Base-by-base conservation (phyloP, 2,329 filamentous ascomycete species). In the Penicillium crustosum region DNA sequence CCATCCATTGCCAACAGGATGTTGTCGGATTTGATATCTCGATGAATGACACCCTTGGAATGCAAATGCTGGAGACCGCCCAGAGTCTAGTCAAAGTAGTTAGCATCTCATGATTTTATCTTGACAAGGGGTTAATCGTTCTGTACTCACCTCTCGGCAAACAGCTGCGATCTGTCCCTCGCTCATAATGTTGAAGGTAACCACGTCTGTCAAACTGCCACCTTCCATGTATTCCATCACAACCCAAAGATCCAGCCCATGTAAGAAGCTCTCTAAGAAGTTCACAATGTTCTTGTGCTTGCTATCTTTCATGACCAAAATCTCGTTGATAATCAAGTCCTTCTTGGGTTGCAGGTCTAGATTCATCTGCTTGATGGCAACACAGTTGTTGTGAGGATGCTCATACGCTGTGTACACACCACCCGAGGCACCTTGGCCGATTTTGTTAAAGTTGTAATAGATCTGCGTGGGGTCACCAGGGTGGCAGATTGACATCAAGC, bases 151-250 rank as follows among this genome's bases (percentile, higher is more conserved):
- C 75, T 99, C 94, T 69, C 91, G 84, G 77, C 93, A 97, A 21
- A 99, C 93, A 2, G 93, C 91, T 10, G 94, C 93, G 70, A 99
- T 97, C 77, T 97, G 94, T 3, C 91, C 91, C 75, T 99, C 94
- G 8, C 89, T 93, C 94, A 99, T 97, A 71, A 97, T 96, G 78
- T 97, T 97, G 78, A 96, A 97, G 4, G 94, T 99, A 56, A 99
- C 94, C 53, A 99, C 94, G 75, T 99, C 94, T 12, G 94, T 99
- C 73, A 99, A 81, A 76, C 92, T 97, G 62, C 94, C 94, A 59
- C 94, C 94, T 76, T 99, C 93, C 94, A 99, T 99, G 71, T 93
- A 99, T 78, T 99, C 94, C 94, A 99, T 99, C 35, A 97, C 91
- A 1, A 99, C 94, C 94, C 94, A 99, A 31, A 99, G 80, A 75